Base-by-base conservation (phyloP, 2,329 filamentous ascomycete genomes). In the Xylariomycetidae sp. region DNA sequence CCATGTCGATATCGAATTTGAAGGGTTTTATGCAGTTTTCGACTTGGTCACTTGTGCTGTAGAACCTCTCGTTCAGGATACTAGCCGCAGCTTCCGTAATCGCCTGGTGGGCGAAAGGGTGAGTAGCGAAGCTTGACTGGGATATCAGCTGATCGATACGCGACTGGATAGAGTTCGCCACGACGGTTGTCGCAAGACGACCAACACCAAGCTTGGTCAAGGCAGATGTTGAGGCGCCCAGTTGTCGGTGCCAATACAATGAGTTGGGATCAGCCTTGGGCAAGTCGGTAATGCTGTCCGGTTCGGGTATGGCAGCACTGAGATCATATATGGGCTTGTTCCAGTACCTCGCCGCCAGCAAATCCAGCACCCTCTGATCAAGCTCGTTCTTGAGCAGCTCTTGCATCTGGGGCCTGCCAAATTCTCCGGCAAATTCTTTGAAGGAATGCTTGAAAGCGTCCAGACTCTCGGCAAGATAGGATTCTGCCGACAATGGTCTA, bases 21-120 rank as follows among this genome's bases (percentile, higher is more conserved):
- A 90, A 98, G 0, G 94, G 92, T 61, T 98, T 98, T 63, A 98
- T 94, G 57, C 90, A 98, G 56, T 97, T 97, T 61, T 98, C 92
- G 1, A 98, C 86, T 62, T 97, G 92, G 53, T 98, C 94, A 43
- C 86, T 92, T 1, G 94, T 98, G 61, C 90, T 92, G 64, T 96
- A 97, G 44, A 94, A 95, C 11, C 90, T 75, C 52, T 98, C 92
- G 45, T 92, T 92, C 10, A 98, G 66, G 33, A 98, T 97, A 16
- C 80, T 84, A 1, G 87, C 85, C 2, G 88, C 88, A 1, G 92
- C 89, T 49, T 96, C 88, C 30, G 80, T 85, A 45, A 98, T 97
- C n/a, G 88, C 86, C 58, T 92, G 81, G 22, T 87, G 82, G 8
- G 92, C 92, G 50, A 92, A 95, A 0, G 94, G 92, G 53, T 98